Base-by-base conservation (phyloP, 257 asterid genomes). In the Solanum lycopersicoides region DNA sequence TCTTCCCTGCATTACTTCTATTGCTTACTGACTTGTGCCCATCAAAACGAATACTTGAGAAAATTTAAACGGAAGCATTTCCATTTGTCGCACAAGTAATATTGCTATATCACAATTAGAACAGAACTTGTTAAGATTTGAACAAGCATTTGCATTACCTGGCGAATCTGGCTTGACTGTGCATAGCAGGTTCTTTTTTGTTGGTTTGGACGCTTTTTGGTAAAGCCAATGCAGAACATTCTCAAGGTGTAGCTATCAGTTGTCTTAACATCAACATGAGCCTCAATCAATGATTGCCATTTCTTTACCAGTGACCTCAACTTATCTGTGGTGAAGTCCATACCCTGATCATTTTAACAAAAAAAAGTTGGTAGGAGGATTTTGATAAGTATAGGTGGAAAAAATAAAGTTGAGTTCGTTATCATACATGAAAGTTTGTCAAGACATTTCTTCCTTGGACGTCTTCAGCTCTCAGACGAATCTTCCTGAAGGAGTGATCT, bases 101-200 rank as follows among this genome's bases (percentile, higher is more conserved):
- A 41, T 0, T 41, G 83, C 37, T 21, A 75, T 42, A 42, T 76
- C 60, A 76, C 32, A 41, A 41, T 23, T 42, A 1, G 83, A 76
- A 76, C 59, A 76, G 3, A 3, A 76, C 60, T 76, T 13, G 37
- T 42, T 76, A 23, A 1, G 8, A 42, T 77, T 12, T 42, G 53
- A 77, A 44, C 63, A 42, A 77, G n/a, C 25, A 77, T 25, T 25
- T 44, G 63, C 35, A 44, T 37, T 87, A 96, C 98, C 89, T 95
- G 96, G 37, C 97, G 97, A 10, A 93, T 95, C 89, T 95, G 98
- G 89, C 98, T 95, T 5, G 98, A 90, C 83, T 93, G 96, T 1
- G 98, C 98, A 56, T 95, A 95, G 53, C 98, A 95, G n/a, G 98
- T 95, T 90, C 96, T 94, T 92, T 94, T 95, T 89, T 93, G 97